Base-by-base conservation (phyloP, 140 eudicot species). In the Erigeron philadelphicus region DNA sequence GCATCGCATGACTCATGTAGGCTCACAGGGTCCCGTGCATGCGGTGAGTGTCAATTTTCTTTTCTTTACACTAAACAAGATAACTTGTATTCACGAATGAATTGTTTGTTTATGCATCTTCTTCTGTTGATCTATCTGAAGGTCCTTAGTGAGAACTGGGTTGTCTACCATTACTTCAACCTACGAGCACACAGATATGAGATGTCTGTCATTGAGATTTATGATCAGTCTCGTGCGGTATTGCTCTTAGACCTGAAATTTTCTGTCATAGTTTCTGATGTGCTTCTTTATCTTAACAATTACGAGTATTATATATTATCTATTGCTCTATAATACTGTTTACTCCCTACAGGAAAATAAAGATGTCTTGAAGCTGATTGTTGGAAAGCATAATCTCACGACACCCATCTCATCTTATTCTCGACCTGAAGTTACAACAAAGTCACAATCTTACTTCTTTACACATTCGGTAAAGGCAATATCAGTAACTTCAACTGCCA, bases 141-240 rank as follows among this genome's bases (percentile, higher is more conserved):
- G 97, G 99, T 94, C 61, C 85, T 94, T 55, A 89, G 97, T 76
- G 99, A 94, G 83, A 94, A 94, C 78, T 94, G 99, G 99, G 89
- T 94, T 75, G 99, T 94, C 71, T 94, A 94, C 83, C 99, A 94
- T 87, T 94, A 94, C 80, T 94, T 94, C 83, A 94, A 90, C 75
- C 81, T 90, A 70, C 81, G 97, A 77, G 99, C 99, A 49, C 97
- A 94, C 81, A 77, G 96, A 85, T 90, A 89, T 57, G 99, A 90
- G 85, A 90, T 94, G 88, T 89, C 99, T 18, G 97, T 90, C 70
- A 87, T 87, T 79, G 97, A 94, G 78, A 78, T 94, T 17, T 94
- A 87, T 71, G 99, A 94, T 72, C 93, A 89, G 83, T 86, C 97
- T 68, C 95, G 96, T 47, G 96, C 97, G 92, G 99, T 94, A 90